These are phyloP conservation scores for Aspergillus pseudoglaucus DNA, from an alignment of 2,329 filamentous ascomycete genomes.

Conservation along the genomic window DNA sequence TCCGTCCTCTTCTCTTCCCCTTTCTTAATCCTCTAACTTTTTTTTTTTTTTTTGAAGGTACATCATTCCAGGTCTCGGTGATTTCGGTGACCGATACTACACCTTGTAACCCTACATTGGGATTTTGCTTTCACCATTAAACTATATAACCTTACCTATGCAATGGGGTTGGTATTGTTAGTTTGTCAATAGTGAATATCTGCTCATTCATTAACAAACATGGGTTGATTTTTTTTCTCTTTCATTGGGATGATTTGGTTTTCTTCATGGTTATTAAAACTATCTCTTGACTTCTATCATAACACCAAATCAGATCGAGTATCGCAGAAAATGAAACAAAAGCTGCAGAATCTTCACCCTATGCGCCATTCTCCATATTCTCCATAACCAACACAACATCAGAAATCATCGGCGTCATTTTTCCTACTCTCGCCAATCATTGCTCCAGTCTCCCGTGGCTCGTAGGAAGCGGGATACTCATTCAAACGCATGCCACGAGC, in stretches of 20 bases:
- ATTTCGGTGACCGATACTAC: conserved; percentile 95
- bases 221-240: too few relatives aligned
- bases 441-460: conserved; percentile 12
- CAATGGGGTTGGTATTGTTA: too few relatives aligned
- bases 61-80: conserved; percentile 86
- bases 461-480: conserved; percentile 10
- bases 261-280: too few relatives aligned
- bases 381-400: conserved; percentile 11
- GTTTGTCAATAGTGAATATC: too few relatives aligned
- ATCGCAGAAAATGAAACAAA: neutral
- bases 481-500: conserved; percentile 11
- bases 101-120: conserved; percentile 56
- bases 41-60: conserved; percentile 55
- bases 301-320: too few relatives aligned
- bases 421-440: conserved; percentile 13
- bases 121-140: too few relatives aligned
- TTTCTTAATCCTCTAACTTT: too few relatives aligned
- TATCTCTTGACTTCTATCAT: too few relatives aligned
- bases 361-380: conserved; percentile 18
- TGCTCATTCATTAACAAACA: too few relatives aligned
- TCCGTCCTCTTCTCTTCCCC: neutral
- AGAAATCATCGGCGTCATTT: conserved; percentile 24
- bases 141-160: too few relatives aligned
- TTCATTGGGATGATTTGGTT: too few relatives aligned
- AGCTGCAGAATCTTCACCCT: conserved; percentile 8